Conservation (phyloP, 2,329 filamentous ascomycete genomes). For the Penicillium sp. region DNA sequence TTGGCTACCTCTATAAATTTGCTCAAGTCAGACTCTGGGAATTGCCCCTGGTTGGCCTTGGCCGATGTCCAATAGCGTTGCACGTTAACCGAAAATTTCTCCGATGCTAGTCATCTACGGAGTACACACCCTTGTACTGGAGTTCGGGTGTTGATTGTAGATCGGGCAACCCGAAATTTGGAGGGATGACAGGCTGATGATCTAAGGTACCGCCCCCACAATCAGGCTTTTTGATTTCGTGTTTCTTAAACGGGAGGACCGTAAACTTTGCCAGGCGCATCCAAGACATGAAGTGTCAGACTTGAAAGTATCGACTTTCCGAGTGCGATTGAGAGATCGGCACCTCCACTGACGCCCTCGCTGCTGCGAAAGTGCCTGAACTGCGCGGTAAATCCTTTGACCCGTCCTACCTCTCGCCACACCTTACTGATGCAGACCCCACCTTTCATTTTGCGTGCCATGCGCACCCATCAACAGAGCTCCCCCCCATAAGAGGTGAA, state of each 20-base stretch:
- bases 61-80: not conserved
- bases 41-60: not conserved
- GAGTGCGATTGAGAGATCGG: slow-evolving; percentile 6
- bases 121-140: not conserved
- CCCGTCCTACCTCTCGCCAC: not conserved
- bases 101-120: not conserved
- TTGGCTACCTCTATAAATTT: not conserved
- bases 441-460: not conserved
- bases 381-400: slow-evolving; percentile 18
- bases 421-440: slow-evolving; percentile 14
- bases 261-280: not conserved
- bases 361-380: slow-evolving; percentile 12
- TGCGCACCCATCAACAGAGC: not conserved
- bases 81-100: not conserved
- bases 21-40: not conserved
- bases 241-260: not conserved
- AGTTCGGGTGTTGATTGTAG: not conserved
- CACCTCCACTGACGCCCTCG: not conserved
- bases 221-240: not conserved
- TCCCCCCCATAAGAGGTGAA: slow-evolving; percentile 2
- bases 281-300: slow-evolving; percentile 15
- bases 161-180: not conserved
- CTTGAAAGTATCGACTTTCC: not conserved
- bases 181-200: too few species aligned
- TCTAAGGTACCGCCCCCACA: not conserved